Conservation (phyloP, 2,329 filamentous ascomycete genomes). For the Pyrenochaeta sp. region DNA sequence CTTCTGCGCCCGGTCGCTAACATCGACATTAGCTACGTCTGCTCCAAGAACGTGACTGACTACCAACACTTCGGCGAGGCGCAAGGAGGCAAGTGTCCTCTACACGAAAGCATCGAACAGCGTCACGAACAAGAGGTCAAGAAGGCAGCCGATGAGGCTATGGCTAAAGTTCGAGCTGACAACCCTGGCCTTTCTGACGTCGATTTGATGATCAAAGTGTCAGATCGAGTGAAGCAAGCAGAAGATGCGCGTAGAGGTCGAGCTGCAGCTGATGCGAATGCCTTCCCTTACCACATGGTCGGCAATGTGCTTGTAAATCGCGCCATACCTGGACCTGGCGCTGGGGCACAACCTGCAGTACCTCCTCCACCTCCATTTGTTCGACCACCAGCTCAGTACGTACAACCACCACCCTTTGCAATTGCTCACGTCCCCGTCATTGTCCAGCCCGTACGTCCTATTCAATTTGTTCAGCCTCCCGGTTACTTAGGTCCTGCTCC, state of each 20-base stretch:
- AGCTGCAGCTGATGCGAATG: conserved; percentile 20
- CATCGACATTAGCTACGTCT: conserved; percentile 68
- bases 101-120: conserved; percentile 70
- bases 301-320: conserved; percentile 22
- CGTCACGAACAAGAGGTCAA: conserved; percentile 71
- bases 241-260: conserved; percentile 36
- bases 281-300: conserved; percentile 34
- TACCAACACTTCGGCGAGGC: conserved; percentile 76
- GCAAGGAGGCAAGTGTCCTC: conserved; percentile 63
- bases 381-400: not conserved
- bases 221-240: conserved; percentile 58
- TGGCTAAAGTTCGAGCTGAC: conserved; percentile 63
- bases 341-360: conserved; percentile 3
- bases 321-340: not conserved
- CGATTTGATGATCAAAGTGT: conserved; percentile 65
- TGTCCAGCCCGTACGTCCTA: conserved; percentile 3
- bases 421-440: conserved; percentile 1
- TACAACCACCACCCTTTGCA: not conserved
- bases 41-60: conserved; percentile 67
- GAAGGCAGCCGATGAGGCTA: conserved; percentile 66
- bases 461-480: conserved; percentile 1
- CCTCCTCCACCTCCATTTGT: not conserved
- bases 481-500: not conserved
- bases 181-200: conserved; percentile 69
- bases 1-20: conserved; percentile 8